Evolutionary conservation across 179 eudicot genomes (phyloP).

Genomic region (Nepenthes alata): DNA sequence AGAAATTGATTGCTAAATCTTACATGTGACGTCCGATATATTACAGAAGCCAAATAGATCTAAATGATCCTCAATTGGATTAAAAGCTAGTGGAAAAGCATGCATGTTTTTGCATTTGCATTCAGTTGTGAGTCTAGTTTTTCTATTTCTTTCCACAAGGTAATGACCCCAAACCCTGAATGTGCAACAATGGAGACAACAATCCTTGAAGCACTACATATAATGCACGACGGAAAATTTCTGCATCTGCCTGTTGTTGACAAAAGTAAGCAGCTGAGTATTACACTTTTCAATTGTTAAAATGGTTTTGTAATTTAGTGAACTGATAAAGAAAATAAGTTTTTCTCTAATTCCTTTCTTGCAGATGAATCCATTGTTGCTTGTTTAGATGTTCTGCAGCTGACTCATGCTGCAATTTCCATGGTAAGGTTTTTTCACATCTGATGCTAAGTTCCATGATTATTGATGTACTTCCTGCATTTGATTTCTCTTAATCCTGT

Average conservation of each 20-base stretch:
- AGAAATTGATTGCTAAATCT: too few species aligned
- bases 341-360: neutral
- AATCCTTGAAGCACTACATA: constrained; percentile 84
- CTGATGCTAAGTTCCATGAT: neutral
- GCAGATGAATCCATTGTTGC: constrained; percentile 70
- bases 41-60: too few species aligned
- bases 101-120: neutral
- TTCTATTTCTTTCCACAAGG: constrained; percentile 31
- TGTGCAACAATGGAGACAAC: constrained; percentile 73
- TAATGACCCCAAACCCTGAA: constrained; percentile 88
- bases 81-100: neutral
- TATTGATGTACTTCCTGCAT: too few species aligned
- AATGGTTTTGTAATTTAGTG: too few species aligned
- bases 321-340: too few species aligned
- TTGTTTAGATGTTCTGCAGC: constrained; percentile 85
- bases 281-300: constrained; percentile 1
- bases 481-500: too few species aligned
- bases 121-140: neutral
- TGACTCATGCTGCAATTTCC: constrained; percentile 92
- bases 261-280: constrained; percentile 48
- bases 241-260: constrained; percentile 91
- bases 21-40: too few species aligned
- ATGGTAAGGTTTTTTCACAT: constrained; percentile 41
- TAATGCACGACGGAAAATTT: constrained; percentile 93
- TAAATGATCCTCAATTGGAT: neutral